Evolutionary conservation across 176 grass and related monocot species (phyloP), one percentile per base, ranked within the genome.

Genomic region (Tuctoria greenei): DNA sequence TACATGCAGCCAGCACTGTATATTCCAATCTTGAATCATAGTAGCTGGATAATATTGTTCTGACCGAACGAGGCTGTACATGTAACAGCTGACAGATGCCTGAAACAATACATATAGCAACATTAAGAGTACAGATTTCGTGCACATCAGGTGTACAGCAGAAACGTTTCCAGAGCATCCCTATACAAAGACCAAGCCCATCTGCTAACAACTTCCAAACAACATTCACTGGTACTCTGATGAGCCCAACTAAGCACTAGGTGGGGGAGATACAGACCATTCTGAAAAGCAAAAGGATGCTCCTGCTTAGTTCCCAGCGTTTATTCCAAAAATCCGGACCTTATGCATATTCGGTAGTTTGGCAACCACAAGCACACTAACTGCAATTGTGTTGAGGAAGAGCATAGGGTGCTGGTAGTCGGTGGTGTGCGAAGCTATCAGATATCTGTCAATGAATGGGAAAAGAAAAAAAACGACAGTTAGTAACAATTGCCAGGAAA

Each of bases 281-380:
- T 77, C 25, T 76, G 24, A 42, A 88, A 87, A 66, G 50, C 52
- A 54, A 5, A 64, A 81, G 55, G 46, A 55, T 38, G 64, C 4
- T 7, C 15, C 47, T 8, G 25, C 26, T 86, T 80, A 93, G 74
- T 42, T 82, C 40, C 79, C 91, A 0, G 76, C 83, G 61, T 90
- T 93, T 73, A 90, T 93, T 79, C 87, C 91, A 79, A 93, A 90
- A 73, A 85, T 93, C 20, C 81, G 64, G 25, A 90, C 91, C 78
- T 93, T 90, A 68, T 93, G 87, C 84, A 93, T 90, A 66, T 93
- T 90, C 0, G 91, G 76, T 54, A 93, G 83, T 72, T 93, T 93
- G 59, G 91, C 91, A 4, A 93, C 78, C 42, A 87, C 91, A 50
- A 90, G 78, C 15, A 93, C 74, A 4, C 54, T 46, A 67, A 85